Evolutionary conservation across 2,329 filamentous ascomycete species (phyloP).

Genomic region (Cordyceps cateniannulata): DNA sequence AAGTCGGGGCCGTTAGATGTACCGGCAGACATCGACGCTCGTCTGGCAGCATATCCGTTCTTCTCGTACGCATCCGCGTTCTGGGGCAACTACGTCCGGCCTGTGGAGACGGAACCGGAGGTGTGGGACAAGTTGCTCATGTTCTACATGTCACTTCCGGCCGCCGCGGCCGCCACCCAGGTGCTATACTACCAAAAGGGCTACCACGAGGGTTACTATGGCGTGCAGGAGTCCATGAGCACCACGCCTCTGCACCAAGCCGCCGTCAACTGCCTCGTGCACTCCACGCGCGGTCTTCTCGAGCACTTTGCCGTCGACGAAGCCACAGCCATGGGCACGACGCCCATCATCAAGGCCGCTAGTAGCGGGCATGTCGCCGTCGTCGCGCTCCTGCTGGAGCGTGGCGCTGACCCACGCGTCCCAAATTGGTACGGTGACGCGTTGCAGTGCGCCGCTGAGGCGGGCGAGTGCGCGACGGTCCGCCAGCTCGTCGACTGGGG

Average conservation of each 20-base stretch:
- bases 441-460: conserved; percentile 15
- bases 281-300: neutral
- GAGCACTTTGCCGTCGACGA: neutral
- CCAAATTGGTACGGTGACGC: conserved; percentile 16
- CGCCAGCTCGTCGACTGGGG: conserved; percentile 12
- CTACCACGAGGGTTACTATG: conserved; percentile 9
- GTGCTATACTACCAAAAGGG: neutral
- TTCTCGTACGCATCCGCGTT: neutral
- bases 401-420: conserved; percentile 13
- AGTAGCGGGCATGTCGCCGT: neutral
- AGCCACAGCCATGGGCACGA: neutral
- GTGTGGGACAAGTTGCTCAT: neutral
- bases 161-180: neutral
- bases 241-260: conserved; percentile 13
- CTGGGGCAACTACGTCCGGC: neutral
- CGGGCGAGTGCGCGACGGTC: neutral
- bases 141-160: neutral
- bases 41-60: conserved; percentile 8
- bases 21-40: neutral
- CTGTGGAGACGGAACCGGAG: neutral
- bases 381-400: conserved; percentile 7
- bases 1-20: neutral
- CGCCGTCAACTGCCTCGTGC: neutral
- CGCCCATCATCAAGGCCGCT: neutral
- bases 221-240: conserved; percentile 12